Percentiles rank a stretch among this genome's conserved stretches.
Evolutionary conservation across 208 protist genomes (phyloP).

Genomic region (Porcisia hertigi): DNA sequence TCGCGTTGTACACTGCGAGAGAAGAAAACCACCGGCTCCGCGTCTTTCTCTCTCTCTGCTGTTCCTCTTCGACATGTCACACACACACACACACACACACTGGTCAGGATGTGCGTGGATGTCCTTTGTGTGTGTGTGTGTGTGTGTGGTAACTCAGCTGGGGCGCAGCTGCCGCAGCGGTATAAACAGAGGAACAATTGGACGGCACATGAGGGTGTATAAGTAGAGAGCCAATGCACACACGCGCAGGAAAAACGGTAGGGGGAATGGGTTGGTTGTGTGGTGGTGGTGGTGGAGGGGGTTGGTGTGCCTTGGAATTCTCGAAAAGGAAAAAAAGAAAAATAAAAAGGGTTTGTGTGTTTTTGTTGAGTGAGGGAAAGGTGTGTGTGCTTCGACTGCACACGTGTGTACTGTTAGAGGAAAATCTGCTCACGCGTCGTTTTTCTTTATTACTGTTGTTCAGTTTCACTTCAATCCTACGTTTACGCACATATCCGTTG

Average conservation of each 20-base stretch:
- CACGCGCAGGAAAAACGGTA: background rate
- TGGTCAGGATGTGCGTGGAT: slow-evolving; percentile 1
- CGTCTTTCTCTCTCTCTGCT: background rate
- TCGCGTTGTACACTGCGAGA: background rate
- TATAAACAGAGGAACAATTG: background rate
- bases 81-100: background rate
- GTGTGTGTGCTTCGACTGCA: background rate
- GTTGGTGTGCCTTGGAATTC: background rate
- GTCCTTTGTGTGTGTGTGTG: slow-evolving; percentile 13
- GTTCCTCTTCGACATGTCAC: background rate
- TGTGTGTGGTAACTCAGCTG: background rate
- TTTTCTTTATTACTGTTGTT: background rate
- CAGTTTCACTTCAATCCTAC: background rate
- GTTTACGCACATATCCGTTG: background rate
- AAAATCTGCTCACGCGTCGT: background rate
- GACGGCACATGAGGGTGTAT: too few species aligned
- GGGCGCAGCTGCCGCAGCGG: background rate
- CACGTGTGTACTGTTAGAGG: background rate
- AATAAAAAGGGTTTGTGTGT: background rate
- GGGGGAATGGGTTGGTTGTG: background rate
- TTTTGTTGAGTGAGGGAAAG: background rate
- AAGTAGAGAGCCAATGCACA: background rate
- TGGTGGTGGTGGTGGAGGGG: background rate
- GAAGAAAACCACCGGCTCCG: background rate
- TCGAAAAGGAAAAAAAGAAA: background rate